These are phyloP conservation scores for Hordeum pubiflorum DNA, from an alignment of 202 grass and related monocot species.

Conservation along the genomic window DNA sequence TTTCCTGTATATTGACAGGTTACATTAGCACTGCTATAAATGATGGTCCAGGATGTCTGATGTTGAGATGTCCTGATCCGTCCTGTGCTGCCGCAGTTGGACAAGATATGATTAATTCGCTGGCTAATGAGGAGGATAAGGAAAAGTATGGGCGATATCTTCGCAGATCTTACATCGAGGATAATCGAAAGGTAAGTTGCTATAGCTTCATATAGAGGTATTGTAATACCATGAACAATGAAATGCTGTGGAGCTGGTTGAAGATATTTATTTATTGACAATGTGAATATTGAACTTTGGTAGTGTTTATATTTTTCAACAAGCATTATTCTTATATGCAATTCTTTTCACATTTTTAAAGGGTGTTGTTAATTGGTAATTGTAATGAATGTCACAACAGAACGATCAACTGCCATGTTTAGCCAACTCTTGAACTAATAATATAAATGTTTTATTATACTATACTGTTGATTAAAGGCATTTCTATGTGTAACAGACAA, in stretches of 20 bases:
- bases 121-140: conserved; percentile 61
- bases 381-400: not conserved
- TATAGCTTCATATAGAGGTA: not conserved
- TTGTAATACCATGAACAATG: not conserved
- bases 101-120: conserved; percentile 71
- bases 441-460: not conserved
- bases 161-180: conserved; percentile 94
- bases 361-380: not conserved
- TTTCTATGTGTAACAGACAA: conserved; percentile 68
- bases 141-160: conserved; percentile 87
- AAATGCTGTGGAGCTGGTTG: not conserved
- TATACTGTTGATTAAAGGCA: conserved; percentile 1
- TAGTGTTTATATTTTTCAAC: not conserved
- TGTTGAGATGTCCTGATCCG: conserved; percentile 95
- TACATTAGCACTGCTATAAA: conserved; percentile 94
- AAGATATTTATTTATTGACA: not conserved
- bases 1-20: conserved; percentile 47
- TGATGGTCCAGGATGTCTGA: conserved; percentile 97
- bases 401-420: conserved; percentile 9
- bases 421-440: not conserved
- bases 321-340: not conserved
- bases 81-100: conserved; percentile 79
- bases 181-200: conserved; percentile 84
- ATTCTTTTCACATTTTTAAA: not conserved
- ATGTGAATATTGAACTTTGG: not conserved